Base-by-base conservation (phyloP, 2,329 filamentous ascomycete species). In the Hymenoscyphus infarciens region DNA sequence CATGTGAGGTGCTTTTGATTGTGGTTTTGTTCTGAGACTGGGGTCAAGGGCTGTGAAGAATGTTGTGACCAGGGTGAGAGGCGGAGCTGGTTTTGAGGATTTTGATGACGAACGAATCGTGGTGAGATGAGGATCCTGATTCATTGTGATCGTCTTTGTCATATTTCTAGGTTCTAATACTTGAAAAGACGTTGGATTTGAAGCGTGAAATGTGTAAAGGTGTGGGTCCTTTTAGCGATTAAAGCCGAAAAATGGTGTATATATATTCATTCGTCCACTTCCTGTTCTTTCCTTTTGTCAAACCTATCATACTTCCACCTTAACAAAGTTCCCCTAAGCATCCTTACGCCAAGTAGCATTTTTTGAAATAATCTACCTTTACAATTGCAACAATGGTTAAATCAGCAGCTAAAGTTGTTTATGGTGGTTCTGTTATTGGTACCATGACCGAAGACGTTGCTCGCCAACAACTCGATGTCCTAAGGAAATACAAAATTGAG, bases 401-500 rank as follows among this genome's bases (percentile, higher is more conserved):
- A 19, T 16, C 57, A 58, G 58, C 58, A 53, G 60, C 63, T 38
- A 61, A 62, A 38, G 60, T 67, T 29, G 59, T 66, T 45, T 68
- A 62, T 39, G 67, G 68, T n/a, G 62, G 64, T 15, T 67, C 65
- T 15, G 53, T 61, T 6, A 56, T 62, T 29, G 31, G 60, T 3
- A 5, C 7, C 11, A 38, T 61, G n/a, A 25, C n/a, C n/a, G 6
- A 33, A 0, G 59, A 64, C 5, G 29, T 39, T 5, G 29, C 42
- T 3, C 52, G 57, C 5, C 57, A 64, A 22, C 52, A 68, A 19
- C 42, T 69, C 29, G 57, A 61, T 15, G 61, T 69, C 25, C 61
- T 70, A 13, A 59, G 68, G 55, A 64, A 67, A 57, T 56, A 70
- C 59, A 57, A 67, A 39, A 66, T 70, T n/a, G 68, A 69, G 42